These are phyloP conservation scores for Huntiella savannae DNA, from an alignment of 2,329 filamentous ascomycete species.

Conservation along the genomic window DNA sequence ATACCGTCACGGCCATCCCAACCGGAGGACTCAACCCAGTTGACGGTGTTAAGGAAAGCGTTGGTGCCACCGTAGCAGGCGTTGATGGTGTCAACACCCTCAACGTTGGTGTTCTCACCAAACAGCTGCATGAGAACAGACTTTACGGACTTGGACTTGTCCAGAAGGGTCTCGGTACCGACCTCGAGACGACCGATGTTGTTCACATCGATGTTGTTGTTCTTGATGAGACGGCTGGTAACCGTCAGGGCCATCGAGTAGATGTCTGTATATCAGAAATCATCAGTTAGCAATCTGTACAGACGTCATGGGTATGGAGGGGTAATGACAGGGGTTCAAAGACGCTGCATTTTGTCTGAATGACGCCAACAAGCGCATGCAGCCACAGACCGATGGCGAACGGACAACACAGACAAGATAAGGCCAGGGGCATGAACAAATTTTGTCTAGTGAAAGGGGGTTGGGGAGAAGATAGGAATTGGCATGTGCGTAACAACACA, in stretches of 20 bases:
- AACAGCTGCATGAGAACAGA: conserved; percentile 76
- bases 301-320: conserved; percentile 5
- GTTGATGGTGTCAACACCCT: conserved; percentile 68
- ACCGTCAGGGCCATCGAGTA: conserved; percentile 71
- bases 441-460: neutral
- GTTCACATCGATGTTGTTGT: conserved; percentile 66
- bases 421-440: neutral
- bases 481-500: no score
- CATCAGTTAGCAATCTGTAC: conserved; percentile 12
- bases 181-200: conserved; percentile 67
- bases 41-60: conserved; percentile 63
- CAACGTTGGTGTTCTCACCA: conserved; percentile 64
- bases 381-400: neutral
- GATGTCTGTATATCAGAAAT: conserved; percentile 40
- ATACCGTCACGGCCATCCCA: conserved; percentile 74
- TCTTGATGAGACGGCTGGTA: conserved; percentile 57
- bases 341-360: neutral
- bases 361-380: no score
- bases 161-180: conserved; percentile 67
- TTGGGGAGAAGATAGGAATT: no score
- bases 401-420: neutral
- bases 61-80: conserved; percentile 79
- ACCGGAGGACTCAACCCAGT: conserved; percentile 72
- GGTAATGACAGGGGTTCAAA: conserved; percentile 2
- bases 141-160: conserved; percentile 87